Evolutionary conservation across 225 moss, liverwort and hornwort genomes (phyloP), one percentile per base, ranked within the genome.

Genomic region (Straminergon stramineum): DNA sequence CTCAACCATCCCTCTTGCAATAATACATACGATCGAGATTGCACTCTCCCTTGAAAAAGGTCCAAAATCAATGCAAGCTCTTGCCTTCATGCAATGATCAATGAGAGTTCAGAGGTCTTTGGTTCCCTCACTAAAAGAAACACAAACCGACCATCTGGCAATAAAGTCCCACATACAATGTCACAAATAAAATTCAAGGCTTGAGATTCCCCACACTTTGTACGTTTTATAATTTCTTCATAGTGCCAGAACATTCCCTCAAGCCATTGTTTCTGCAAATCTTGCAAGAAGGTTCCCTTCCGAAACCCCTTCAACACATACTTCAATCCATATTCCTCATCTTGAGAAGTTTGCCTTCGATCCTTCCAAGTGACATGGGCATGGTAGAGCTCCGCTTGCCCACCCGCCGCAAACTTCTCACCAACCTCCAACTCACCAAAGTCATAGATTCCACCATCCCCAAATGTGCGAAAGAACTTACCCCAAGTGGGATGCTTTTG

Each of bases 21-120:
- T 21, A 51, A 1, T 0, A 3, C 0, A 0, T 8, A 76, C 34
- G 8, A 76, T 22, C 2, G 0, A 0, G 1, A 31, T 6, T 2
- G 0, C 32, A 1, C 1, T 21, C 21, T 34, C 7, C 52, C 7
- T 52, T 32, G 32, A 32, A 52, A 76, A 52, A 0, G 8, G 20
- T 76, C 76, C 52, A 32, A 0, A 12, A 52, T 76, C 48, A 51
- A 13, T 32, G 20, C 13, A 32, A 76, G 8, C 2, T 52, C 21
- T 76, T 32, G 32, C 52, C 52, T 52, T 21, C 52, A 52, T 76
- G 8, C 20, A 21, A 17, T 4, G 10, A 24, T 83, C 65, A 48
- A 83, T 64, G 60, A 83, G 15, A 34, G 35, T 51, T 1, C 10
- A 10, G 3, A 83, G 20, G 41, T 83, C 83, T 65, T 10, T 23